Base-by-base conservation (phyloP, 352 stramenopile species). In the Globisporangium rhizosaccharum region DNA sequence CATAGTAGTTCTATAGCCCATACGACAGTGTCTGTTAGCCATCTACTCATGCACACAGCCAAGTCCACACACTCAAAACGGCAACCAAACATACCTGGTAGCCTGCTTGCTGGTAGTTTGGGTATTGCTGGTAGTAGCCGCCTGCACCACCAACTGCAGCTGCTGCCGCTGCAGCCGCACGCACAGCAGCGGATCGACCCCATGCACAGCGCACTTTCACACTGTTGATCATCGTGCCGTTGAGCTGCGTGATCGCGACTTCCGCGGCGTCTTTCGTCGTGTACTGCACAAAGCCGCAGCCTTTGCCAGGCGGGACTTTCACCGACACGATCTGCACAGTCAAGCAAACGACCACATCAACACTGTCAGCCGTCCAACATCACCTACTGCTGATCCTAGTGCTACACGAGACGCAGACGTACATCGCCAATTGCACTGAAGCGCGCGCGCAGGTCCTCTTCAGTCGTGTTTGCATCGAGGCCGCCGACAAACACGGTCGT, bases 401-500 rank as follows among this genome's bases (percentile, higher is more conserved):
- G 30, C 30, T 14, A 14, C 23, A 51, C n/a, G 6, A 51, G 15
- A 39, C 7, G 23, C 14, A 25, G 71, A 68, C 82, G 54, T 68
- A 90, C 82, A 54, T 93, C 81, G 33, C 90, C 90, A 33, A 93
- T 79, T 17, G 66, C 65, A 18, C 72, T 67, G 61, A 97, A 97
- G 23, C 86, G 82, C 30, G 79, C 65, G 23, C 85, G 81, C 12
- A 97, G 68, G 30, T 96, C 90, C 4, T 97, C 88, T 30, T 92
- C 87, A 2, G 87, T 90, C 7, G 80, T 83, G 8, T 59, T 79
- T 26, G 90, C 71, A 52, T 94, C 86, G 51, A 97, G 67, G 28
- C 89, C 89, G 17, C 90, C 90, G 8, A 97, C 85, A 75, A 97
- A 97, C 20, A 97, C 89, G 5, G 90, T 97, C 51, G 89, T 96